These are phyloP conservation scores for Cyberlindnera lachancei DNA, from an alignment of 805 yeast species.

Conservation along the genomic window DNA sequence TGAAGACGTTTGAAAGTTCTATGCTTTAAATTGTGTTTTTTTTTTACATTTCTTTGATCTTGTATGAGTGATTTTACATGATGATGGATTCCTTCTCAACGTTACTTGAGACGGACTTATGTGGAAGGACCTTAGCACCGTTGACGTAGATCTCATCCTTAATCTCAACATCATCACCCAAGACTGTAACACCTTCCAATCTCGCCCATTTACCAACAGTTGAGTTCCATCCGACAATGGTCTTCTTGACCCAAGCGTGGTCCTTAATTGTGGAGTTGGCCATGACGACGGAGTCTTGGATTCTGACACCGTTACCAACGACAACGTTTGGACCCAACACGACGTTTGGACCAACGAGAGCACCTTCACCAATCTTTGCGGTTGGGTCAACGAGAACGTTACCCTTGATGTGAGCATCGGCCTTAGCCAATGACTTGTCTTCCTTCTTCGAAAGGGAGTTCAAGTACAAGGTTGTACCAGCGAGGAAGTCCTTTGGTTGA, in stretches of 20 bases:
- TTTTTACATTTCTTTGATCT: too few relatives aligned
- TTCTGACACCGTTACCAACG: conserved; percentile 98
- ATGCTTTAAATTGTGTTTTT: too few relatives aligned
- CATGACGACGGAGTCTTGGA: conserved; percentile 89
- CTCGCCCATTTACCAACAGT: conserved; percentile 99
- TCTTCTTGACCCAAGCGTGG: conserved; percentile 95
- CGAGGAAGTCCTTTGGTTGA: conserved; percentile 98
- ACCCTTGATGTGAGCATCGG: conserved; percentile 67
- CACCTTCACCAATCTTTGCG: conserved; percentile 85
- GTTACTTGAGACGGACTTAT: conserved; percentile 91
- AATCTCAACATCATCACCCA: conserved; percentile 98
- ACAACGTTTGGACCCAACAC: conserved; percentile 94
- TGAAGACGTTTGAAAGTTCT: too few relatives aligned
- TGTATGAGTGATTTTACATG: conserved; percentile 49
- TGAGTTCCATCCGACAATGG: conserved; percentile 99
- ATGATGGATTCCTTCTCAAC: conserved; percentile 97
- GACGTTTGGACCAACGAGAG: conserved; percentile 97
- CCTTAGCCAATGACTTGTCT: conserved; percentile 56
- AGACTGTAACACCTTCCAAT: conserved; percentile 93
- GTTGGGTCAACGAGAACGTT: conserved; percentile 92
- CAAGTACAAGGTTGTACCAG: conserved; percentile 91
- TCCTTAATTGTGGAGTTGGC: conserved; percentile 88
- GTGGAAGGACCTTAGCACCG: conserved; percentile 99
- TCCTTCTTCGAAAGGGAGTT: conserved; percentile 76
- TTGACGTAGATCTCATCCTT: conserved; percentile 98